Percentiles rank a stretch among this genome's conserved stretches.
Conservation (phyloP, 1,284 basidiomycete species). For the Cryptococcus maquisensis region DNA sequence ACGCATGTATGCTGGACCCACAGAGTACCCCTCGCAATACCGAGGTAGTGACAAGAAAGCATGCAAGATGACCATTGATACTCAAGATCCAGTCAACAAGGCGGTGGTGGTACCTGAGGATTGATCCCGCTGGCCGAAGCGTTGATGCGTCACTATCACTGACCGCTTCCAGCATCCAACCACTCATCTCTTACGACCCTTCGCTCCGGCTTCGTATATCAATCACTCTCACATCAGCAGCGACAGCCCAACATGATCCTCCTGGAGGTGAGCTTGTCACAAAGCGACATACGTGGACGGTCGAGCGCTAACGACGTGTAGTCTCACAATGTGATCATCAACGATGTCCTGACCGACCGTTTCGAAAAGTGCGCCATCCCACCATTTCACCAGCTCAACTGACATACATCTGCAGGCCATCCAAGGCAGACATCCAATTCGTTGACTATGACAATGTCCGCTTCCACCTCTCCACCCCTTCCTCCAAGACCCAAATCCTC, state of each 20-base stretch:
- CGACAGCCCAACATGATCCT: constrained; percentile 56
- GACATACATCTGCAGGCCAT: constrained; percentile 59
- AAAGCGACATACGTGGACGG: background rate
- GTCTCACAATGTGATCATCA: constrained; percentile 89
- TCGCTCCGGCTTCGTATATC: no score
- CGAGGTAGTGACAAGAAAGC: no score
- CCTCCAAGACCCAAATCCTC: constrained; percentile 69
- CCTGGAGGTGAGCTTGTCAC: constrained; percentile 56
- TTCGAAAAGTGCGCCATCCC: constrained; percentile 66
- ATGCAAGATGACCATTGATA: no score
- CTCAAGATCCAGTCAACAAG: no score
- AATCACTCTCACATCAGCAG: no score
- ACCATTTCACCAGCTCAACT: background rate
- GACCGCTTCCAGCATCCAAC: no score
- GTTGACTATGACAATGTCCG: constrained; percentile 97
- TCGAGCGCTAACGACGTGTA: constrained; percentile 41
- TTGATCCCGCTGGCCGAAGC: no score
- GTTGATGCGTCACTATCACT: no score
- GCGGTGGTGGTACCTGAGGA: no score
- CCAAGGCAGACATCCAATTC: constrained; percentile 87
- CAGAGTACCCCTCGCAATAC: no score
- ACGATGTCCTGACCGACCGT: constrained; percentile 86
- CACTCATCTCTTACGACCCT: no score
- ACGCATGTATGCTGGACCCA: no score
- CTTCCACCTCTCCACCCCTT: constrained; percentile 85